A percentile compares a stretch with the other conserved stretches of the same genome.
phyloP scores from a whole-genome alignment of 129 eudicot genomes.

The Escallonia herrerae region DNA sequence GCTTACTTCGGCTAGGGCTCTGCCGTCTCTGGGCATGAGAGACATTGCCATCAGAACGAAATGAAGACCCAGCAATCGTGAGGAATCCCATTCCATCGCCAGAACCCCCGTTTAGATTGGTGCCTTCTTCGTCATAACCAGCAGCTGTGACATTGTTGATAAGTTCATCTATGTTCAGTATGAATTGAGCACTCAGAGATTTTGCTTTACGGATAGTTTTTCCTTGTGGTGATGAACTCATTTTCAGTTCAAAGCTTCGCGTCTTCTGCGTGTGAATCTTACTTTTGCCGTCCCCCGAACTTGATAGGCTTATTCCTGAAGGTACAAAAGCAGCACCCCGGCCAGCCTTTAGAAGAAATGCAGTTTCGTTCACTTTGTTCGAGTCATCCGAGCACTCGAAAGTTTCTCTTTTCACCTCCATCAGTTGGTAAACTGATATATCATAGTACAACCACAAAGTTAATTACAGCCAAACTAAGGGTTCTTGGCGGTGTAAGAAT shows the following conservation, averaged over 20 bases:
- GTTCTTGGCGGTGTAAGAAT: too few relatives aligned
- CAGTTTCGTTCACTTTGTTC: not conserved
- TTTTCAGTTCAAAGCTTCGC: slow-evolving; percentile 18
- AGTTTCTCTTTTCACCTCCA: slow-evolving; percentile 11
- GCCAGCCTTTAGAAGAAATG: not conserved
- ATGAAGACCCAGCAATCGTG: slow-evolving; percentile 3
- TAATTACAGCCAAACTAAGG: too few relatives aligned
- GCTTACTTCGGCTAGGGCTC: slow-evolving; percentile 8
- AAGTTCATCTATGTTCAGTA: slow-evolving; percentile 18
- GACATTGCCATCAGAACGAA: slow-evolving; percentile 3
- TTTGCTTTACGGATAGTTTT: slow-evolving; percentile 12
- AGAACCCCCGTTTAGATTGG: slow-evolving; percentile 3
- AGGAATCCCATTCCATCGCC: slow-evolving; percentile 8
- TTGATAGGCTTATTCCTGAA: not conserved
- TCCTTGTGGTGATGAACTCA: slow-evolving; percentile 4
- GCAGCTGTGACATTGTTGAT: not conserved
- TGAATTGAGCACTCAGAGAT: slow-evolving; percentile 17
- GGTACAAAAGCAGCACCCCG: not conserved
- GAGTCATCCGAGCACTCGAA: not conserved
- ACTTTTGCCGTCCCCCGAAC: not conserved
- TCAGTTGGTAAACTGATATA: not conserved
- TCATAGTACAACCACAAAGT: not conserved
- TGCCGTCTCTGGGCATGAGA: not conserved
- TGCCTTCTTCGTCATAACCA: slow-evolving; percentile 11
- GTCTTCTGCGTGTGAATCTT: not conserved